Evolutionary conservation across 352 stramenopile genomes (phyloP), one percentile per base, ranked within the genome.

Genomic region (Sclerospora graminicola): DNA sequence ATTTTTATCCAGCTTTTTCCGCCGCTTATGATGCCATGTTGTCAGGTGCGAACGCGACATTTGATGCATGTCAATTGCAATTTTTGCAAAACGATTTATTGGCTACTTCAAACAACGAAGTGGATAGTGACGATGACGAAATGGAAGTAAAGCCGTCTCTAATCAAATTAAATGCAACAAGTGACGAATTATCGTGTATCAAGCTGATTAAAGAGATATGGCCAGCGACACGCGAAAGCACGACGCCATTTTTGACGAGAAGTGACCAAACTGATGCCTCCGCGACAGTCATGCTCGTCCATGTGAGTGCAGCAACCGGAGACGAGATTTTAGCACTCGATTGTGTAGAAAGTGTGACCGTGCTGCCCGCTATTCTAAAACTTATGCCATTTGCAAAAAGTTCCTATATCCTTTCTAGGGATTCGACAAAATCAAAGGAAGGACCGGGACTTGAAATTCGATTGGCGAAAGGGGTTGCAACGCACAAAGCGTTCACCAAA

Each of bases 341-440:
- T 2, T 86, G 74, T 23, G 49, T 86, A 4, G 43, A 57, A 13
- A 72, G 60, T 32, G 74, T 82, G 15, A 77, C 68, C 2, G 48
- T 66, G 5, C 30, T 85, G 23, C 73, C 73, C 8, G 58, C 73
- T 0, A 75, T 85, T 59, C 56, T 85, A 39, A 85, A 85, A 51
- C 69, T 85, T 39, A 85, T 69, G 54, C 73, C 73, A 20, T 85
- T 85, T 42, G 73, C 70, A 0, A 67, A 67, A n/a, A 77, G 66
- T n/a, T 66, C 64, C 18, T 67, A 66, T 23, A 56, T 51, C 29
- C 51, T 76, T 10, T 56, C 57, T 0, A 52, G 50, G 13, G 54
- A 57, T 6, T 40, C 44, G 15, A 39, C 37, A 4, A 61, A 57
- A 18, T 47, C 31, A 8, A 61, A 34, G 1, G 65, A 68, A 27